A percentile compares a stretch with the other conserved stretches of the same genome.
Evolutionary conservation across 179 eudicot genomes (phyloP).

Genomic region (Sideroxylon spinosum): DNA sequence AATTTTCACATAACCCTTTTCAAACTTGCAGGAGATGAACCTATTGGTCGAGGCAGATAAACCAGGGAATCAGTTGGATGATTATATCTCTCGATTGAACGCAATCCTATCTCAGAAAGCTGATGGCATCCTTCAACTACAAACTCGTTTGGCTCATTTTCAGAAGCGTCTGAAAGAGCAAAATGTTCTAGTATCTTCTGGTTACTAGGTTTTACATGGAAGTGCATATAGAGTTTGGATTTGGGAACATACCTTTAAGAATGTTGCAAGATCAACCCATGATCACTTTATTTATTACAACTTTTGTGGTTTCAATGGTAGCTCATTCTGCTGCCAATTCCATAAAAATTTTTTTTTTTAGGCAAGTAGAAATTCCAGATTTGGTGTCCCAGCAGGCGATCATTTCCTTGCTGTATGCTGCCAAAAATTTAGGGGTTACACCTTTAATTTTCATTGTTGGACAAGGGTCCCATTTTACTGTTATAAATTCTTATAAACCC

Average conservation of each 20-base stretch:
- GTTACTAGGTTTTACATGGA: conserved; percentile 18
- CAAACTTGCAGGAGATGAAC: conserved; percentile 69
- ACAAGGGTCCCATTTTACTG: neutral
- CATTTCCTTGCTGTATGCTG: neutral
- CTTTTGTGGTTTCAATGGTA: conserved; percentile 1
- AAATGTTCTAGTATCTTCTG: conserved; percentile 63
- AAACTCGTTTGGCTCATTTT: conserved; percentile 70
- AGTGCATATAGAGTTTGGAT: neutral
- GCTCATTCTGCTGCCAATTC: neutral
- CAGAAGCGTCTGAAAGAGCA: conserved; percentile 76
- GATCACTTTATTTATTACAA: neutral
- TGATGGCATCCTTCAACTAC: conserved; percentile 71
- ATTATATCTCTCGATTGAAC: conserved; percentile 70
- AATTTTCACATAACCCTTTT: neutral
- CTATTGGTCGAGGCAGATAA: conserved; percentile 77
- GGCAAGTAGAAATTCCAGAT: neutral
- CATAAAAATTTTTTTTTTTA: neutral
- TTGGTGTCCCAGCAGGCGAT: neutral
- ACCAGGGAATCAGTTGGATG: conserved; percentile 86
- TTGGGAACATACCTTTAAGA: neutral
- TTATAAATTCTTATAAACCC: neutral
- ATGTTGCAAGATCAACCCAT: neutral
- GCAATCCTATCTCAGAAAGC: conserved; percentile 85
- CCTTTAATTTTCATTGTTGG: neutral
- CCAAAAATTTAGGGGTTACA: neutral